A percentile compares a stretch with the other conserved stretches of the same genome.
These are phyloP conservation scores for Chrysoporthe puriensis DNA, from an alignment of 2,329 filamentous ascomycete genomes.

Conservation along the genomic window DNA sequence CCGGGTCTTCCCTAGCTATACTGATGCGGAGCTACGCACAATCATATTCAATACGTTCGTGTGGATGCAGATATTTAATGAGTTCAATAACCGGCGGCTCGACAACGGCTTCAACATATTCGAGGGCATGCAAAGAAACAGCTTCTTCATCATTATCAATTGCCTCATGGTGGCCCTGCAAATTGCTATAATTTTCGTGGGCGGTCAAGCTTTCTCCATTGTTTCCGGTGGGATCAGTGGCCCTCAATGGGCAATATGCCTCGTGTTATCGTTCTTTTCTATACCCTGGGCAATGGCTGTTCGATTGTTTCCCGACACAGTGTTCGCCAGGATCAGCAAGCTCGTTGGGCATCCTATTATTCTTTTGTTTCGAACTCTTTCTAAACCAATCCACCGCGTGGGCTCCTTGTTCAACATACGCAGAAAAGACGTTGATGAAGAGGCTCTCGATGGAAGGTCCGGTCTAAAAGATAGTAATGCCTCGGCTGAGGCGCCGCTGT, in stretches of 20 bases:
- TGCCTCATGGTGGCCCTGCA: conserved; percentile 61
- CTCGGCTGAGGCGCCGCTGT: neutral
- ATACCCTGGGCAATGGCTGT: conserved; percentile 55
- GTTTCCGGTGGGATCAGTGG: conserved; percentile 14
- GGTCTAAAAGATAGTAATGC: neutral
- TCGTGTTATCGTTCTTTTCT: conserved; percentile 41
- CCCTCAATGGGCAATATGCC: conserved; percentile 28
- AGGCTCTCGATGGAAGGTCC: neutral
- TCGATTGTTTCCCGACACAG: conserved; percentile 53
- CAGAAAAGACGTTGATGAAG: conserved; percentile 20
- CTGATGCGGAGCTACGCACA: conserved; percentile 49
- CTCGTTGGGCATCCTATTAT: conserved; percentile 38
- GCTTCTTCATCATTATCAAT: conserved; percentile 62
- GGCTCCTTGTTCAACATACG: conserved; percentile 20
- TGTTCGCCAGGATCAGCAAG: conserved; percentile 40
- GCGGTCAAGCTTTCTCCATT: conserved; percentile 47
- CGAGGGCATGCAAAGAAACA: conserved; percentile 59
- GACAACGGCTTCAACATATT: conserved; percentile 67
- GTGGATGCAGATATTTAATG: conserved; percentile 75
- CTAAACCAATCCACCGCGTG: conserved; percentile 30
- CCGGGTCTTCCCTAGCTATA: conserved; percentile 56
- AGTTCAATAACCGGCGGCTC: conserved; percentile 66
- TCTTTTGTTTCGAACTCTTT: conserved; percentile 33
- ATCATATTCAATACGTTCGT: conserved; percentile 73
- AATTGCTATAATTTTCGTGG: conserved; percentile 60